phyloP scores from a whole-genome alignment of 192 early-diverging fungal species.

The Coemansia sp. region DNA sequence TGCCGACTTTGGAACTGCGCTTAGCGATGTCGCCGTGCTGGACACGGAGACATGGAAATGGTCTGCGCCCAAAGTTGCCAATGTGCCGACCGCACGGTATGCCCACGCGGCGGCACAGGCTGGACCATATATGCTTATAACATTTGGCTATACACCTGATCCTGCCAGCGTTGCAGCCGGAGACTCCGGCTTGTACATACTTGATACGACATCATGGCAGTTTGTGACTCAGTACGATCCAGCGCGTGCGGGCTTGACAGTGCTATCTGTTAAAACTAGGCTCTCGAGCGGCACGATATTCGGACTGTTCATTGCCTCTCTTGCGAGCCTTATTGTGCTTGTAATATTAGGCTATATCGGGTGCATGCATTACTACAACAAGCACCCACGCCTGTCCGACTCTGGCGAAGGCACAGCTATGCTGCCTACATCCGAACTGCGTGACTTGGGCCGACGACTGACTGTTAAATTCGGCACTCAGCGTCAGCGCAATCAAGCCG shows the following conservation, averaged over 20 bases:
- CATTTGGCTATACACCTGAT: conserved; percentile 34
- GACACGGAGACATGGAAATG: conserved; percentile 54
- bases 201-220: conserved; percentile 45
- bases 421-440: conserved; percentile 42
- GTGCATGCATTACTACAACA: conserved; percentile 53
- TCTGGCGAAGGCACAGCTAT: conserved; percentile 29
- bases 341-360: conserved; percentile 40
- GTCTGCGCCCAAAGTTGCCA: conserved; percentile 20
- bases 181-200: conserved; percentile 46
- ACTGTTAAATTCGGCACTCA: conserved; percentile 35
- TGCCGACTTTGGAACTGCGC: conserved; percentile 27
- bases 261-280: conserved; percentile 26
- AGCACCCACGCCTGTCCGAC: conserved; percentile 37
- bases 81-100: conserved; percentile 36
- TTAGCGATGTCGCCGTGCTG: conserved; percentile 54
- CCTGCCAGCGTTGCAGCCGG: background rate
- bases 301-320: conserved; percentile 45
- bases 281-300: conserved; percentile 52
- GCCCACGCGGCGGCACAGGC: conserved; percentile 48
- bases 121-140: conserved; percentile 48
- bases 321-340: conserved; percentile 33
- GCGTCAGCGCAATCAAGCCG: conserved; percentile 12
- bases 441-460: conserved; percentile 39
- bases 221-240: conserved; percentile 47
- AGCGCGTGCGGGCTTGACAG: conserved; percentile 25